A percentile compares a stretch with the other conserved stretches of the same genome.
These are phyloP conservation scores for Pecoramyces ruminantium DNA, from an alignment of 192 early-diverging fungal genomes.

Conservation along the genomic window DNA sequence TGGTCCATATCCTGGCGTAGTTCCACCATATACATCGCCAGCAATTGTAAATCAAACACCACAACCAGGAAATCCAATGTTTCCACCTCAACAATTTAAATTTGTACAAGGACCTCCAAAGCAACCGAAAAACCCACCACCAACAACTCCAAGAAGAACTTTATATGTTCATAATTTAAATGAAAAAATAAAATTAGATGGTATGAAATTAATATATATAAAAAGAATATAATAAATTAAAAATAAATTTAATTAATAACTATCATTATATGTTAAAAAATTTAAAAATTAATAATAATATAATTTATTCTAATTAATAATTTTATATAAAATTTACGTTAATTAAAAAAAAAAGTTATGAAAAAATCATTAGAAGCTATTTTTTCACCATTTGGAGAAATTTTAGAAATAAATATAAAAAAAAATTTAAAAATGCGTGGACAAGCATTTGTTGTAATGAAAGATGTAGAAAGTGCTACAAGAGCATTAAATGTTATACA, in stretches of 20 bases:
- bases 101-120: background rate
- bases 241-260: no score
- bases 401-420: slow-evolving; percentile 67
- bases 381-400: slow-evolving; percentile 69
- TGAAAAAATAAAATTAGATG: slow-evolving; percentile 50
- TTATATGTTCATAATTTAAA: slow-evolving; percentile 71
- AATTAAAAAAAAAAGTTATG: slow-evolving; percentile 26
- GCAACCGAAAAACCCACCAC: slow-evolving; percentile 35
- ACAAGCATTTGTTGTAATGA: slow-evolving; percentile 84
- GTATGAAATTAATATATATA: no score
- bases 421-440: slow-evolving; percentile 70
- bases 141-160: slow-evolving; percentile 42
- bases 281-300: no score
- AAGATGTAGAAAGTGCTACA: slow-evolving; percentile 45
- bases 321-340: no score
- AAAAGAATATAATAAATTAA: no score
- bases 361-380: slow-evolving; percentile 53
- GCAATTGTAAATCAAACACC: background rate
- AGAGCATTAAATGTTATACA: slow-evolving; percentile 71
- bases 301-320: no score
- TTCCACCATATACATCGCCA: background rate
- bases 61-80: background rate
- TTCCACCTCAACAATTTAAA: background rate
- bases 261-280: no score
- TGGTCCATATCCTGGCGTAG: background rate